Evolutionary conservation across 768 basidiomycete genomes (phyloP).

Genomic region (Agaricus sinodeliciosus): DNA sequence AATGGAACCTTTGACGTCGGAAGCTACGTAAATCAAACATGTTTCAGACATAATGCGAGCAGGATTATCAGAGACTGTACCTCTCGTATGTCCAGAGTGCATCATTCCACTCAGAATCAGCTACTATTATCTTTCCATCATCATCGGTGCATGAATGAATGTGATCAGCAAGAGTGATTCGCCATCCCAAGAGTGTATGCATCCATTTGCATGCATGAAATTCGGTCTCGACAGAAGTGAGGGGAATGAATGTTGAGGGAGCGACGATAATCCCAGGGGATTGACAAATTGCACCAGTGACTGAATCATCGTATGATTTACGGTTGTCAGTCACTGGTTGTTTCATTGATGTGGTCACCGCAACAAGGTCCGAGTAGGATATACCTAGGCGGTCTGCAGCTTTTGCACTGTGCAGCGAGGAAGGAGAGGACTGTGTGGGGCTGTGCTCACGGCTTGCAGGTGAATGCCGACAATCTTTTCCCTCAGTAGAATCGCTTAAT

Average conservation of each 20-base stretch:
- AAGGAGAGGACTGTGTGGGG: conserved; percentile 5
- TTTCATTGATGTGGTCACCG: conserved; percentile 19
- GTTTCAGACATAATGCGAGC: background rate
- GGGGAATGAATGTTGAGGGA: conserved; percentile 53
- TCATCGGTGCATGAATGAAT: conserved; percentile 32
- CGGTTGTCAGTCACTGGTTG: background rate
- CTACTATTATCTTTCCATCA: conserved; percentile 26
- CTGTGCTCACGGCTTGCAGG: background rate
- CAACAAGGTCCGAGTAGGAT: conserved; percentile 25
- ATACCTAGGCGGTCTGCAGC: conserved; percentile 35
- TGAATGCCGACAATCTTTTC: background rate
- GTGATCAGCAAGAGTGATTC: conserved; percentile 48
- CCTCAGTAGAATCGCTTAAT: background rate
- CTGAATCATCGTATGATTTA: background rate
- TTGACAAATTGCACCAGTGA: conserved; percentile 28
- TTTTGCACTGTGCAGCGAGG: conserved; percentile 27
- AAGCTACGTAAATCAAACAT: conserved; percentile 35
- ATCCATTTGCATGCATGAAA: conserved; percentile 71
- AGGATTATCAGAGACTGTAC: conserved; percentile 25
- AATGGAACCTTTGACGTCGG: conserved; percentile 60
- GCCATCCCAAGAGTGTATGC: conserved; percentile 57
- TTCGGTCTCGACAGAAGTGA: conserved; percentile 55
- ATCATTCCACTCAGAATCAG: conserved; percentile 31
- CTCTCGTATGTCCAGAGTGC: conserved; percentile 52
- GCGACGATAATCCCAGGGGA: conserved; percentile 58